These are phyloP conservation scores for Rostrohypoxylon terebratum DNA, from an alignment of 495 filamentous ascomycete species.

Conservation along the genomic window DNA sequence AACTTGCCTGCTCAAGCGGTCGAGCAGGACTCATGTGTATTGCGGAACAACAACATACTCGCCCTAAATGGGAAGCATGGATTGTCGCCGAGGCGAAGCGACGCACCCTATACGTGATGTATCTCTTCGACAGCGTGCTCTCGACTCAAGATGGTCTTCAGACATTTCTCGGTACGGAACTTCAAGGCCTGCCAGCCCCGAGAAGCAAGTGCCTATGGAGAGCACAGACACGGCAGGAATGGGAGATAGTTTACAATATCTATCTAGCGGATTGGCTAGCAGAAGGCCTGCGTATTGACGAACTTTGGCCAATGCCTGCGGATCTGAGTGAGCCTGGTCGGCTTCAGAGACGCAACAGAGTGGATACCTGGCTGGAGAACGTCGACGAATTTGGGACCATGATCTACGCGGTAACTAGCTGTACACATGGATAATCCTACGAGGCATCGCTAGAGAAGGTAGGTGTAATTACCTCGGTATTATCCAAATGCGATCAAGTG, in stretches of 20 bases:
- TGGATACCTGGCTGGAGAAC: slow-evolving; percentile 59
- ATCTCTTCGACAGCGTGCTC: slow-evolving; percentile 61
- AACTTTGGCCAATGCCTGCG: slow-evolving; percentile 58
- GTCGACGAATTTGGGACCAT: slow-evolving; percentile 63
- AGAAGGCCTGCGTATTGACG: slow-evolving; percentile 55
- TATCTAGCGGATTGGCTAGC: slow-evolving; percentile 56
- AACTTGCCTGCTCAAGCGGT: slow-evolving; percentile 55
- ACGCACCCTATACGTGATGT: slow-evolving; percentile 62
- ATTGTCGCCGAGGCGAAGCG: slow-evolving; percentile 60
- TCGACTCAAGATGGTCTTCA: slow-evolving; percentile 57
- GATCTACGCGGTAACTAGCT: slow-evolving; percentile 60
- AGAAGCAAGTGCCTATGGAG: slow-evolving; percentile 55
- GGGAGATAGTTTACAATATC: slow-evolving; percentile 59
- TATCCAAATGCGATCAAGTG: background rate
- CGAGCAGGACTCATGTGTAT: slow-evolving; percentile 57
- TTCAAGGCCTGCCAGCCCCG: slow-evolving; percentile 55
- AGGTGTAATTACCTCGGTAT: no score
- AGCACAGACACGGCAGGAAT: slow-evolving; percentile 48
- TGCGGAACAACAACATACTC: slow-evolving; percentile 52
- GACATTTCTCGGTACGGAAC: slow-evolving; percentile 59
- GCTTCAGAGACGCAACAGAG: slow-evolving; percentile 48
- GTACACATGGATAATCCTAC: slow-evolving; percentile 52
- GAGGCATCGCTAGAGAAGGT: no score
- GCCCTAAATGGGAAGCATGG: slow-evolving; percentile 64
- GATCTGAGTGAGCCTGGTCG: slow-evolving; percentile 46